A percentile compares a stretch with the other conserved stretches of the same genome.
Conservation (phyloP, 768 basidiomycete genomes). For the Collybia sordida region DNA sequence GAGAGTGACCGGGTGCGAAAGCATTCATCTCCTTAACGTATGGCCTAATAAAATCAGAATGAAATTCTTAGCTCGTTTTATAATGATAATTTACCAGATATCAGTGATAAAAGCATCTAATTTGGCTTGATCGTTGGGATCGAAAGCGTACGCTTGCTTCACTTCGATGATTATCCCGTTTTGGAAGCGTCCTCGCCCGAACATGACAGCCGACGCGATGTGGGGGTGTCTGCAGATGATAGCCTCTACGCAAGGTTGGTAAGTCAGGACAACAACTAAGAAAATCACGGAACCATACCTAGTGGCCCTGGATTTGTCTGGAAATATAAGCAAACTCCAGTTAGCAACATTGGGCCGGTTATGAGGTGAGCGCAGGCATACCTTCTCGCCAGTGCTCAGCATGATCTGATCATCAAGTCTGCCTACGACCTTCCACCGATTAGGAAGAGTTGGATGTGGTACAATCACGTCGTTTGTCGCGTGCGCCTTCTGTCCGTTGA, state of each 20-base stretch:
- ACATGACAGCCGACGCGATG: constrained; percentile 31
- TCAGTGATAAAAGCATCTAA: constrained; percentile 18
- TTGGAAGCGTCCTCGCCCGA: constrained; percentile 33
- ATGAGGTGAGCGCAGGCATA: neutral
- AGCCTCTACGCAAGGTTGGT: constrained; percentile 29
- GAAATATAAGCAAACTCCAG: neutral
- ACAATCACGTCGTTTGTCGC: constrained; percentile 21
- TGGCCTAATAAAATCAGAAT: constrained; percentile 24
- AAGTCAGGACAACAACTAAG: constrained; percentile 24
- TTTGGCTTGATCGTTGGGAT: constrained; percentile 16
- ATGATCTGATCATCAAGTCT: constrained; percentile 23
- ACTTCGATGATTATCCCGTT: constrained; percentile 36
- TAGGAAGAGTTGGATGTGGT: constrained; percentile 23
- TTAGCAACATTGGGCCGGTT: too few relatives aligned
- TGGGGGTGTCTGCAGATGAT: constrained; percentile 30
- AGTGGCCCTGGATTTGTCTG: neutral
- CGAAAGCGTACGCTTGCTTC: constrained; percentile 16
- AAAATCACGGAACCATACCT: neutral
- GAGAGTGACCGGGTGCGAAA: constrained; percentile 42
- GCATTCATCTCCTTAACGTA: constrained; percentile 38
- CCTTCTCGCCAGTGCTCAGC: constrained; percentile 21
- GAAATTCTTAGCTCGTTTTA: neutral
- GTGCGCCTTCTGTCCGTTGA: constrained; percentile 15
- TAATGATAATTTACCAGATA: constrained; percentile 19
- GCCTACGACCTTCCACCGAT: constrained; percentile 21